Conservation (phyloP, 768 basidiomycete genomes). For the Agrocybe pediades region DNA sequence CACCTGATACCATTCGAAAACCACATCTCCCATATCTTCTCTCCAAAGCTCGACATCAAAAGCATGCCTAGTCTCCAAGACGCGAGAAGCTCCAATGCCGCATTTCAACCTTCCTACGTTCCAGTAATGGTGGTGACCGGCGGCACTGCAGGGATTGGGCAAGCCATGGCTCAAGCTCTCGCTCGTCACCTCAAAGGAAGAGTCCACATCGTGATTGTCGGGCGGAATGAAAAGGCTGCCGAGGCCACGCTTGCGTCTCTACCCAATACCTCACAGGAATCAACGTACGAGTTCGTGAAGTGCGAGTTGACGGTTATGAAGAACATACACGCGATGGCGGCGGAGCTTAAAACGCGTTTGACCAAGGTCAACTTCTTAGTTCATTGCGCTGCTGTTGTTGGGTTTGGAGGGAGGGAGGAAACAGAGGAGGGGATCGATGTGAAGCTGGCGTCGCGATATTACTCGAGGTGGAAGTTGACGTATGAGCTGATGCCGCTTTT, state of each 20-base stretch:
- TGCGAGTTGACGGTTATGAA: conserved; percentile 43
- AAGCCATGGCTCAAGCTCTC: conserved; percentile 35
- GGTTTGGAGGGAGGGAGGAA: conserved; percentile 33
- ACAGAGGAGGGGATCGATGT: conserved; percentile 45
- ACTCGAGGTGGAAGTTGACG: conserved; percentile 40
- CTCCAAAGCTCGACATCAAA: too few species aligned
- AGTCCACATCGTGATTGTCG: conserved; percentile 42
- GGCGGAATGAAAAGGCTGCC: conserved; percentile 39
- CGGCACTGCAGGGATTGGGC: conserved; percentile 34
- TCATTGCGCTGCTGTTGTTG: conserved; percentile 35
- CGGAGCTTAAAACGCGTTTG: conserved; percentile 28
- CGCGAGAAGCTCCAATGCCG: conserved; percentile 18
- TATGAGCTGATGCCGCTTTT: conserved; percentile 40
- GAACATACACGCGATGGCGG: conserved; percentile 33
- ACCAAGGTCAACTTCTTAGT: conserved; percentile 45
- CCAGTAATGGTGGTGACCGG: conserved; percentile 29
- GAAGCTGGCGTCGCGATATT: conserved; percentile 41
- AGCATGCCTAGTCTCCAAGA: background rate
- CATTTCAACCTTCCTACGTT: conserved; percentile 20
- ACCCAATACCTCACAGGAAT: conserved; percentile 9
- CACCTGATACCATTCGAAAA: too few species aligned
- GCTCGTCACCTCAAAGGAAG: conserved; percentile 40
- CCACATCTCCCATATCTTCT: too few species aligned
- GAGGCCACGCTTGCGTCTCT: conserved; percentile 34
- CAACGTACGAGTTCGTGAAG: conserved; percentile 35